Base-by-base conservation (phyloP, 495 filamentous ascomycete species). In the Xylaria grammica region DNA sequence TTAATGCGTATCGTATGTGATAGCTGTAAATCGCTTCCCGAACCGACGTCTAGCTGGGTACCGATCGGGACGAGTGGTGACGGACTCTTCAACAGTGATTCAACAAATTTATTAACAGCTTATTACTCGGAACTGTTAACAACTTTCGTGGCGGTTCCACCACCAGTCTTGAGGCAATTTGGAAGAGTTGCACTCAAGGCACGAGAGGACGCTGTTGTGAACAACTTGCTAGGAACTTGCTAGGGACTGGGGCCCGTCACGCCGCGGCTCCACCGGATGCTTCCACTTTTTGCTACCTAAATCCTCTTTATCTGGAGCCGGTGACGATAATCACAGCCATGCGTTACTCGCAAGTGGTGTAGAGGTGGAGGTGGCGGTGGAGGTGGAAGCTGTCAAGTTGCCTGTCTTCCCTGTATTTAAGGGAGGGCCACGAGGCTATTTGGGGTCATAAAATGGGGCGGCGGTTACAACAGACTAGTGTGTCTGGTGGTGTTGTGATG, bases 231-330 rank as follows among this genome's bases (percentile, higher is more conserved):
- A 59, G 42, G 38, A 30, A 44, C 54, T 29, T 17, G 32, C 45
- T 51, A 29, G 62, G 62, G 32, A 51, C 45, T 27, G 26, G 62
- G 62, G 53, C 19, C 44, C 22, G 49, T 63, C 49, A 26, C 50
- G 38, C 20, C 50, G 60, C 61, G 49, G 40, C 40, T 63, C 51
- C 51, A 63, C 51, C 60, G 19, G 42, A 38, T 1, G 51, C 42
- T 63, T 30, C 38, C 61, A 56, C 61, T 56, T 27, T 44, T 38
- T 63, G 51, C 61, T 48, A 49, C 42, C 61, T 17, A 56, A 56
- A 10, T 42, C 51, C 61, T 56, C 29, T 63, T 63, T 63, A 63
- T 55, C 53, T 46, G 42, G 53, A 64, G 62, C 44, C 34, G 8
- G 50, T 50, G 62, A 48, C 8, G 62, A 51, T 58, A 56, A 32